Evolutionary conservation across 768 basidiomycete genomes (phyloP), one percentile per base, ranked within the genome.

Genomic region (Lactarius evosmus): DNA sequence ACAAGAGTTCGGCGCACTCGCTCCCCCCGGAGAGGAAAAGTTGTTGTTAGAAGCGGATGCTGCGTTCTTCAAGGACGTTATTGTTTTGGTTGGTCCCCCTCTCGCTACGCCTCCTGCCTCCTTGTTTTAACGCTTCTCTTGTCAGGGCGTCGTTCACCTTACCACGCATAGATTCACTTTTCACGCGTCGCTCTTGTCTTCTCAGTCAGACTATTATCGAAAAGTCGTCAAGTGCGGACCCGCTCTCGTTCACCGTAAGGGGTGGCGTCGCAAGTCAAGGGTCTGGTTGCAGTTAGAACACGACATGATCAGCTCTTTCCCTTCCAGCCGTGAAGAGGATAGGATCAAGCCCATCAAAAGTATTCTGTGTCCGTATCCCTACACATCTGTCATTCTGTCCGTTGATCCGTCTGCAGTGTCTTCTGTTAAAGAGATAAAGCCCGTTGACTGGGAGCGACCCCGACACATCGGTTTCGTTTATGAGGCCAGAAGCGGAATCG

Each of bases 131-230:
- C 58, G 4, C 32, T 9, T 7, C 60, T 19, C 22, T 46, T 41
- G 14, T 52, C 40, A 83, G 79, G 84, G 86, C 7, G 83, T 84
- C 34, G 74, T 87, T 19, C 85, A 87, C 70, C 71, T 88, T 22
- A 89, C 87, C 0, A 85, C 84, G 0, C 85, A 87, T 72, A 80
- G 87, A 4, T 65, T 88, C 22, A 75, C 84, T 0, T 89, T 89
- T 71, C 86, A 88, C 68, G 87, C 87, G 2, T 80, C 85, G 11
- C 71, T 89, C 22, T 78, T 84, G 17, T 76, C 82, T 0, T 76
- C 77, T 29, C 70, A 73, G n/a, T 75, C 78, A 6, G 77, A 73
- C 50, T 62, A 75, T 38, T 61, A 66, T 8, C 67, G 75, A 25
- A 73, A 78, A 41, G 63, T 82, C 19, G 72, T 87, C 52, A 82